Base-by-base conservation (phyloP, 352 stramenopile species). In the Phytophthora fragariaefolia region DNA sequence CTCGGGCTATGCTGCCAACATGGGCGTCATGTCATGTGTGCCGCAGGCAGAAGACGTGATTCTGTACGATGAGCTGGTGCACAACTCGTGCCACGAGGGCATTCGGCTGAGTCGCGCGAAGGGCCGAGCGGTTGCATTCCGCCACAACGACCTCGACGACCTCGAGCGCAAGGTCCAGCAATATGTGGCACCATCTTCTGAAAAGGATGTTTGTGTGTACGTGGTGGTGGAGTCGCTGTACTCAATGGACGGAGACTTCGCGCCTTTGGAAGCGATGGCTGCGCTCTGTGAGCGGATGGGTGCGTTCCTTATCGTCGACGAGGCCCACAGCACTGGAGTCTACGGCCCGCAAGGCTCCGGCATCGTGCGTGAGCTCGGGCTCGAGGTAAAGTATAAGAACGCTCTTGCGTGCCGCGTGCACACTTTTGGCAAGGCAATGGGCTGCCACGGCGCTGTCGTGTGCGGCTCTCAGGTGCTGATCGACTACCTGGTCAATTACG, bases 171-270 rank as follows among this genome's bases (percentile, higher is more conserved):
- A 95, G 66, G 65, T 99, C 40, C 22, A 79, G 26, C 49, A 82
- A 24, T 83, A 52, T 47, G 32, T 63, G 54, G 20, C 53, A 6
- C 26, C 10, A 58, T 48, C 48, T 3, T 56, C 24, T 42, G 45
- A 42, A 40, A 46, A 49, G 2, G 55, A 63, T 28, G 71, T 69
- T 22, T 91, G 84, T 55, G 82, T 98, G 34, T 90, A 99, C 48
- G 89, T 99, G 24, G 91, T 98, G n/a, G 93, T 99, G 20, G 97
- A 99, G 80, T 98, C 92, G 57, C 83, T 99, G 1, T 99, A 99
- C 71, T 98, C 92, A 28, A 99, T 99, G 97, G 97, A 99, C 82
- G 97, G 97, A 13, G 96, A 99, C 74, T 76, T 97, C 22, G 96
- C 95, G 46, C 95, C 96, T 13, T 78, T 99, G 26, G 47, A 71